Base-by-base conservation (phyloP, 83 land plant genomes). In the Picea mariana region DNA sequence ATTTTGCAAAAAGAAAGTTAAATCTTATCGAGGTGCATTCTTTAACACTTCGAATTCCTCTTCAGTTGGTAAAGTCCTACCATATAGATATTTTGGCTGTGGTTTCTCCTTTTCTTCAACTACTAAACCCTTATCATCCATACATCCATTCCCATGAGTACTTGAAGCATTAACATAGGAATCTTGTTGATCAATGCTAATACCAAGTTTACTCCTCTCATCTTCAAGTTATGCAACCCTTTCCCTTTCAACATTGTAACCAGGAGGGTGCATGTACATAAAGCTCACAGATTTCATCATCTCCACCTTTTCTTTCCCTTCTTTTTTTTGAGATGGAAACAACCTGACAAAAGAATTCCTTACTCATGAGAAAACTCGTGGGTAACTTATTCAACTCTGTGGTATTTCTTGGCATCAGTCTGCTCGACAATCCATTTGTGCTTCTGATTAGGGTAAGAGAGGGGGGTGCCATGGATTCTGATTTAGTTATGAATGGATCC, bases 381-480 rank as follows among this genome's bases (percentile, higher is more conserved):
- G 72, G 98, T 85, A 47, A 97, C 98, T 65, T 97, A 97, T 59
- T 95, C 95, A 67, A 86, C 75, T 49, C 91, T 85, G 83, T 93
- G 92, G 5, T 83, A 61, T 55, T 77, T 86, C 27, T 93, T 79
- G 61, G 98, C 93, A 78, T 94, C 84, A 44, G 92, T 90, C 88
- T 97, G 99, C 79, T 97, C 99, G 86, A 98, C 98, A 62, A 97
- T 97, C 99, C 99, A 97, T 81, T 97, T 97, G 84, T 97, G 97
- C 81, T 95, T 92, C 84, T 97, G 99, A 80, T 97, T 97, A 38
- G 97, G 98, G 81, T 97, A 97, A 24, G 99, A 97, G 81, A 97
- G 99, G 20, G 20, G 99, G 99, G 80, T 97, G 99, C 99, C 99
- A 97, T 71, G 99, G 99, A 87, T 97, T 97, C 94, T 97, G 99